Evolutionary conservation across 176 grass and related monocot genomes (phyloP).

Genomic region (Dendrocalamus sinicus): DNA sequence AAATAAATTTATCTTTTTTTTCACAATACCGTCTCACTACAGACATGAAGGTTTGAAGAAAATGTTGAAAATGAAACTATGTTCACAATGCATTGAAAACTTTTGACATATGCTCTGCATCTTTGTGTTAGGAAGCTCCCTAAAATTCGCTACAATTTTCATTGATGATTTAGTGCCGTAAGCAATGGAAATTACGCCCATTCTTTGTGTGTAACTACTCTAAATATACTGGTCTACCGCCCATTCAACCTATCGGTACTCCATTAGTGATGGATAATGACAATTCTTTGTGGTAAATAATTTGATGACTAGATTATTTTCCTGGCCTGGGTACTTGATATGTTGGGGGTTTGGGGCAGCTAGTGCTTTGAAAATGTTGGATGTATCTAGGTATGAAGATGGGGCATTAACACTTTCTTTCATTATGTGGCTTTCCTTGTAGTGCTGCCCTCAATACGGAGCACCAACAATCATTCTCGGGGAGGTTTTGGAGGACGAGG

Average conservation of each 20-base stretch:
- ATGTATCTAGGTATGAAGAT: conserved; percentile 35
- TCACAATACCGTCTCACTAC: neutral
- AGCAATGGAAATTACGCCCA: neutral
- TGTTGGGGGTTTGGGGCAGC: neutral
- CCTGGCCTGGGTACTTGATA: conserved; percentile 23
- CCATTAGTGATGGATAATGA: conserved; percentile 2
- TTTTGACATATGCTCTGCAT: neutral
- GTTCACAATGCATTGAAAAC: neutral
- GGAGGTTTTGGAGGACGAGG: conserved; percentile 70
- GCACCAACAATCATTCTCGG: conserved; percentile 71
- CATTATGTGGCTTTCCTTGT: conserved; percentile 26
- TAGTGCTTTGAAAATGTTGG: conserved; percentile 30
- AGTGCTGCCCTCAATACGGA: conserved; percentile 79
- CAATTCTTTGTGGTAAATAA: conserved; percentile 3
- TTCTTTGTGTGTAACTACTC: conserved; percentile 10
- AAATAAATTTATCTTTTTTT: neutral
- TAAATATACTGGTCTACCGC: neutral
- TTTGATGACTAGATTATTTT: conserved; percentile 29
- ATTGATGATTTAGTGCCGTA: neutral
- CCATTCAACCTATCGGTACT: conserved; percentile 6
- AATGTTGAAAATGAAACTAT: neutral
- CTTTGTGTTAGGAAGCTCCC: conserved; percentile 1
- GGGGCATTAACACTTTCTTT: conserved; percentile 23
- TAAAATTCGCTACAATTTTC: neutral
- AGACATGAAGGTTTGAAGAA: neutral